Evolutionary conservation across 768 basidiomycete species (phyloP).

Genomic region (Brasilioporus rufonigricans): DNA sequence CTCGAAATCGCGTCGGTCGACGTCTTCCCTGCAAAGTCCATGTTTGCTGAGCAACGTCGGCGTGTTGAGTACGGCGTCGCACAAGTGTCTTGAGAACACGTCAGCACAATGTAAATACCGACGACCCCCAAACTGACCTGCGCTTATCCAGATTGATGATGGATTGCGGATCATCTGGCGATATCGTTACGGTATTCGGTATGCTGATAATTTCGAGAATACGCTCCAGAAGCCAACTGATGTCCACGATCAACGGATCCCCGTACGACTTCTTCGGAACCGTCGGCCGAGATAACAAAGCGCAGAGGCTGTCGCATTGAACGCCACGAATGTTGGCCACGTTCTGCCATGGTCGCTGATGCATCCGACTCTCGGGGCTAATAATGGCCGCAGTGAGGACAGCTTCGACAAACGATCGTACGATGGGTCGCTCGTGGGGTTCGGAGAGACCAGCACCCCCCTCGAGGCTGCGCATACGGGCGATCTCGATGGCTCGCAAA

Average conservation of each 20-base stretch:
- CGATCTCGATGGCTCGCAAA: constrained; percentile 70
- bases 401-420: constrained; percentile 80
- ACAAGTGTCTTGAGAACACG: constrained; percentile 52
- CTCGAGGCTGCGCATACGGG: constrained; percentile 59
- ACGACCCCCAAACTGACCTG: constrained; percentile 45
- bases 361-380: constrained; percentile 76
- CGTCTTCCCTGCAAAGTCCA: constrained; percentile 49
- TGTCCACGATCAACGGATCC: constrained; percentile 64
- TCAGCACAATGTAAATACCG: no score
- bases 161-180: constrained; percentile 49
- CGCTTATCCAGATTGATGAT: constrained; percentile 84
- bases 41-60: constrained; percentile 43
- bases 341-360: constrained; percentile 75
- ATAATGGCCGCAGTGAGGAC: constrained; percentile 72
- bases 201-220: constrained; percentile 76
- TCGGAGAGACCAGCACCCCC: constrained; percentile 32
- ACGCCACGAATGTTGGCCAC: constrained; percentile 63
- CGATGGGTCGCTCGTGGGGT: constrained; percentile 55
- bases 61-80: constrained; percentile 58
- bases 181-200: constrained; percentile 63
- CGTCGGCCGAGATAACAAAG: constrained; percentile 53
- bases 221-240: constrained; percentile 82
- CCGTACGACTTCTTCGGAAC: constrained; percentile 43
- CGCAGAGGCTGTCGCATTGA: constrained; percentile 57
- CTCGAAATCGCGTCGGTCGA: constrained; percentile 67